Evolutionary conservation across 116 monocot genomes (phyloP), one percentile per base, ranked within the genome.

Genomic region (Dioscorea cayenensis): DNA sequence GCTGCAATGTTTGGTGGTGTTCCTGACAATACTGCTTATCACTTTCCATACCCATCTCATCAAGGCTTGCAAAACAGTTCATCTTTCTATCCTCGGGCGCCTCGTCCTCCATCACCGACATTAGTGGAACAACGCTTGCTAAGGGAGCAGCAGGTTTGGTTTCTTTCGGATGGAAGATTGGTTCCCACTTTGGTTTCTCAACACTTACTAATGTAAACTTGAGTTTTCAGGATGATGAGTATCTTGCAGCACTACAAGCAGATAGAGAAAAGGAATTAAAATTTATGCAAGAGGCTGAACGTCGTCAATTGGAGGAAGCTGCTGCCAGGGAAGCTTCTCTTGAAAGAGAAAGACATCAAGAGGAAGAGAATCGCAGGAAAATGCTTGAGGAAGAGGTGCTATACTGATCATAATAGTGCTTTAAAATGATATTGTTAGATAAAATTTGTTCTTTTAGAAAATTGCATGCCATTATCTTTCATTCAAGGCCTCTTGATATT

Each of bases 1-100:
- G 97, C 94, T 75, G 94, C 97, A 36, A 88, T 97, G 79, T 97
- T 97, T 85, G 97, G 97, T 72, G 94, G 89, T 28, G 60, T 97
- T 75, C 97, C 97, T 78, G 90, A 87, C 67, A 80, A 78, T 68
- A 36, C 70, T 36, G 49, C 76, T 12, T 89, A 93, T 77, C 73
- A 66, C 20, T 85, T 79, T 83, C 48, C 81, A 37, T 83, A 79
- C 49, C 83, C 87, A 65, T 73, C 35, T 74, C 72, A 73, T 65
- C 71, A 66, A 43, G 43, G 3, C 43, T 43, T 43, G 9, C 66
- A 66, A 61, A n/a, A 49, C 67, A 28, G 49, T 73, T 50, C 80
- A 69, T 51, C 51, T 72, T 58, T 59, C 18, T 83, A 85, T 69
- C 75, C 80, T 75, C 59, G 70, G 13, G 49, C 75, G 63, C 82